Base-by-base conservation (phyloP, 2,329 filamentous ascomycete species). In the Penicillium frequentans region DNA sequence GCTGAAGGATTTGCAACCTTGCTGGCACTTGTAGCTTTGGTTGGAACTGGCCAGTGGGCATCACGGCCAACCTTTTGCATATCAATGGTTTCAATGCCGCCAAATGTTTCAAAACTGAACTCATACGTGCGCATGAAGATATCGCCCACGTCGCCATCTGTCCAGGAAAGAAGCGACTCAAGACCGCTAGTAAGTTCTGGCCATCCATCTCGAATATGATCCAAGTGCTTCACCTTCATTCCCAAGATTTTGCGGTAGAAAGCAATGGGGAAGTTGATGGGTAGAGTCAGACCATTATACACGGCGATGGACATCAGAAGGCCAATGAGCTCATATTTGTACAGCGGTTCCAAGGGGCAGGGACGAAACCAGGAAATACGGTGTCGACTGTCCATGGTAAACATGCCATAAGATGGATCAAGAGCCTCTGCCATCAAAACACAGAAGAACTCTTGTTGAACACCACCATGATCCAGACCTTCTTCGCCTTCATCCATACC, bases 401-500 rank as follows among this genome's bases (percentile, higher is more conserved):
- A 98, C 78, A 77, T 79, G 75, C 86, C 92, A 67, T 90, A 91
- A 44, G 87, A 83, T 5, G 91, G 89, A 65, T 91, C 82, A 46
- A 98, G 82, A 3, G 90, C 90, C 68, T 96, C 88, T 1, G 86
- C 85, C 64, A 97, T 87, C 19, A 90, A 86, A 27, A 97, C 77
- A 16, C 91, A 86, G 77, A 99, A 98, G 71, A 96, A 98, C 62
- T 99, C 95, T 71, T 96, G 93, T 66, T 97, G 93, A 1, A 99
- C 93, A 61, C 95, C 95, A 44, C 95, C 95, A 49, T 93, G 91
- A 72, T 99, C 95, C 33, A 96, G 86, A 0, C 95, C 95, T 71
- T 96, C 88, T 73, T 98, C 95, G 29, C 91, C 91, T 52, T 82
- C 81, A 33, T 91, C 87, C 69, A 91, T 89, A 3, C 92, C 92